These are phyloP conservation scores for Fonsecaea monophora DNA, from an alignment of 2,329 filamentous ascomycete species.

Conservation along the genomic window DNA sequence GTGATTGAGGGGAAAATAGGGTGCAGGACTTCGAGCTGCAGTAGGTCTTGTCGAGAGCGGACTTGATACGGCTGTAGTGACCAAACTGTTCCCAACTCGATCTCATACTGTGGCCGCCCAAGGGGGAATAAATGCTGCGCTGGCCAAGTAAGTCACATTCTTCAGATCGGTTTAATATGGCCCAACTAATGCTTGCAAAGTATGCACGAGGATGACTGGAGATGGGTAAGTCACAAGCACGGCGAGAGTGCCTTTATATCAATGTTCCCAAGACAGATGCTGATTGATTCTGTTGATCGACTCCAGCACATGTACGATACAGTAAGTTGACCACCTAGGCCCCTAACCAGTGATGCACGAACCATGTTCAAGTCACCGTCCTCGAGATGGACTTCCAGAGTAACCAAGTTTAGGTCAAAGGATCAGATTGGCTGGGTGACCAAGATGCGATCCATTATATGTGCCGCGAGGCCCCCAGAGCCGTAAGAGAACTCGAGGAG, in stretches of 20 bases:
- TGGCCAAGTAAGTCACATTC: constrained; percentile 53
- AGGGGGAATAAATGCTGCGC: constrained; percentile 67
- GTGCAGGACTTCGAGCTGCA: constrained; percentile 67
- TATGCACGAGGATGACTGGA: constrained; percentile 63
- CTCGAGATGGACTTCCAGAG: not conserved
- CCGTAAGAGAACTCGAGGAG: constrained; percentile 77
- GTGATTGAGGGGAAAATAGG: not conserved
- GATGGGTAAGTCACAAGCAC: constrained; percentile 46
- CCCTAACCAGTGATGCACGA: not conserved
- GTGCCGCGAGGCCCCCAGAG: constrained; percentile 61
- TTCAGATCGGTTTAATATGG: not conserved
- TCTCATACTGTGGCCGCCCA: constrained; percentile 71
- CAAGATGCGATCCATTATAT: constrained; percentile 68
- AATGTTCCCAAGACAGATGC: not conserved
- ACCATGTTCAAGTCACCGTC: not conserved
- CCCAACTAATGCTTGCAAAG: constrained; percentile 39
- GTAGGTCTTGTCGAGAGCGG: constrained; percentile 69
- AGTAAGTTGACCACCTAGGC: constrained; percentile 34
- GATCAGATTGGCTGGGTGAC: constrained; percentile 65
- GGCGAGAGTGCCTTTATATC: not conserved
- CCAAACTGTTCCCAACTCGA: constrained; percentile 69
- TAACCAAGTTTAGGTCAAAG: constrained; percentile 50
- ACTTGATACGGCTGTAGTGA: constrained; percentile 69
- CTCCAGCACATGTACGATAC: constrained; percentile 64
- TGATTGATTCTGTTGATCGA: not conserved